Evolutionary conservation across 2,329 filamentous ascomycete species (phyloP).

Genomic region (Aspergillus sp.): DNA sequence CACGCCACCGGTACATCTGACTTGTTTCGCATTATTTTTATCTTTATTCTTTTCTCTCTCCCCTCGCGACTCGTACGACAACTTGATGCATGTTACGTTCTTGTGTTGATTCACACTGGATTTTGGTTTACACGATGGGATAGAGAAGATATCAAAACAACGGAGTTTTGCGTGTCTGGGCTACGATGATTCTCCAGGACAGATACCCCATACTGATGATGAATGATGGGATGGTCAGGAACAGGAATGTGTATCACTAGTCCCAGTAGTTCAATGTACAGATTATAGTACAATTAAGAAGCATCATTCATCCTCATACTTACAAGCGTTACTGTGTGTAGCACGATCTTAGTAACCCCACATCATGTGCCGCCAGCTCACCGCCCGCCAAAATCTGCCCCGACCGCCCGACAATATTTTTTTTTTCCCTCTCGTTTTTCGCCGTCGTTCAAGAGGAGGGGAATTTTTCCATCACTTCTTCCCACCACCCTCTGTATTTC

Average conservation of each 20-base stretch:
- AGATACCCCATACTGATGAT: conserved; percentile 17
- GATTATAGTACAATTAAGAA: conserved; percentile 9
- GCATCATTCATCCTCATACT: too few species aligned
- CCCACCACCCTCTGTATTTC: conserved; percentile 1
- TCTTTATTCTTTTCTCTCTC: conserved; percentile 12
- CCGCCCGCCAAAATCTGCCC: conserved; percentile 21
- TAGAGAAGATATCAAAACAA: conserved; percentile 28
- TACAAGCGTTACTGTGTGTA: too few species aligned
- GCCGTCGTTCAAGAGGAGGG: conserved; percentile 6
- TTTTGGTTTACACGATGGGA: conserved; percentile 16
- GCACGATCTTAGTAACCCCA: not conserved
- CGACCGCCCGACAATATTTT: conserved; percentile 17
- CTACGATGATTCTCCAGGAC: conserved; percentile 23
- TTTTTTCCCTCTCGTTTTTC: conserved; percentile 14
- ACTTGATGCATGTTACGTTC: conserved; percentile 15
- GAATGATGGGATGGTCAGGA: conserved; percentile 19
- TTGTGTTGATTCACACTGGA: conserved; percentile 17
- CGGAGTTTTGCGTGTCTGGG: conserved; percentile 30
- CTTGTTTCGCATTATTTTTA: conserved; percentile 2
- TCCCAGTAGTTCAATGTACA: conserved; percentile 24
- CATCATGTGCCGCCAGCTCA: conserved; percentile 1
- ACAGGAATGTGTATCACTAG: conserved; percentile 24
- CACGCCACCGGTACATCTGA: not conserved
- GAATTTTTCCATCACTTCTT: conserved; percentile 1
- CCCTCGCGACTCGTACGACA: conserved; percentile 11